Evolutionary conservation across 1,284 basidiomycete genomes (phyloP), one percentile per base, ranked within the genome.

Genomic region (Waitea zeae): DNA sequence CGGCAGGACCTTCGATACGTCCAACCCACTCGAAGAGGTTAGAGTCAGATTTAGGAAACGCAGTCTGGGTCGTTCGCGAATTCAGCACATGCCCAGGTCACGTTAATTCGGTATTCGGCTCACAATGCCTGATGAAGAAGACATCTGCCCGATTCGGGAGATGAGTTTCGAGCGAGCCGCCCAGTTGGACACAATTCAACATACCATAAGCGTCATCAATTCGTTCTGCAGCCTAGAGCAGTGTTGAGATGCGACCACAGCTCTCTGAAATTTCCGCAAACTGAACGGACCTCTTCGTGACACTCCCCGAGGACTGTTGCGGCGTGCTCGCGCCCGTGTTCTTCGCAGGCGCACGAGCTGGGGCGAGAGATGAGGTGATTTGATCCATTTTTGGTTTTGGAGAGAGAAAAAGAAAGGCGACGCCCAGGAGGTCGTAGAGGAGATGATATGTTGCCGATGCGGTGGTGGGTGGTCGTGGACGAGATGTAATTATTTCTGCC

Each of bases 191-290:
- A n/a, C n/a, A n/a, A n/a, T n/a, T n/a, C n/a, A n/a, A n/a, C n/a
- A n/a, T n/a, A n/a, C n/a, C 81, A 86, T 83, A 34, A 86, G 59
- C 20, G 74, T 75, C 82, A 86, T 86, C 13, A 86, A 67, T 56
- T 86, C 81, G 49, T 64, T 84, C 44, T 70, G 70, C 37, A 86
- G 62, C 37, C 82, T 80, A 39, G 12, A 36, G 17, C 33, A 17
- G 31, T 33, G 13, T 12, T 34, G 12, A 14, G 31, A 32, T n/a
- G 29, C 12, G 17, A 14, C 20, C 28, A 34, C 31, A 20, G 9
- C 31, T 14, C 17, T 14, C 11, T n/a, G 33, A 4, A 2, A 6
- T 34, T 20, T 31, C 12, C 41, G 30, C 30, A 15, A 15, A 13
- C 20, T 15, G 22, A 30, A 42, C 58, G 31, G 33, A 79, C 80